Base-by-base conservation (phyloP, 345 rosid species). In the Brassica napus region DNA sequence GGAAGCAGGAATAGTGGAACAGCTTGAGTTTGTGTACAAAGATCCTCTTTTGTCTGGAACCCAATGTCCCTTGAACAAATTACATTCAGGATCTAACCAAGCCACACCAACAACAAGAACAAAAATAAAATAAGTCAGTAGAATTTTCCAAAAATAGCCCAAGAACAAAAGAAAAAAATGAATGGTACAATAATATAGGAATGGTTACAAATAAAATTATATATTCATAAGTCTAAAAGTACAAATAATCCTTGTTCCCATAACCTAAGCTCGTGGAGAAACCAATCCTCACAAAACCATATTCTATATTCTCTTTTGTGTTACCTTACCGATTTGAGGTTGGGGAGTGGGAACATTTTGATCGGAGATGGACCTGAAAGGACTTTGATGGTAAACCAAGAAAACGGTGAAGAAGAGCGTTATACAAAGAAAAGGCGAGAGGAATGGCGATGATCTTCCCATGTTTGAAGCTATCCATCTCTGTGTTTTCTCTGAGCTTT, bases 21-120 rank as follows among this genome's bases (percentile, higher is more conserved):
- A 92, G 70, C 86, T 91, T 55, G 85, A 82, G 84, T 92, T 89
- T 8, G 91, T 89, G 69, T 92, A 92, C 3, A 12, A n/a, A 30
- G 90, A 71, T 60, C 85, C 90, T 64, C 78, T 72, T 12, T 24
- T 61, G 71, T 92, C 97, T 6, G 84, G 90, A 26, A 86, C 63
- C 98, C 98, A 94, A 10, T 73, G 86, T 5, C 98, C 98, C 42
- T 81, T 75, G 61, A 30, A 86, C 80, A 90, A 69, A 72, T 92
- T 91, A 77, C 97, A 94, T 3, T 78, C 74, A 69, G 26, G 77
- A 63, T 74, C 83, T 80, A 65, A 70, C 30, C 69, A 65, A 80
- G 75, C 59, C 1, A 57, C 26, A 75, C 72, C 55, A 68, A 58
- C 28, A 47, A 15, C n/a, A 24, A 37, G 2, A 28, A 28, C 31